Base-by-base conservation (phyloP, 2,329 filamentous ascomycete genomes). In the Microcyclospora pomicola region DNA sequence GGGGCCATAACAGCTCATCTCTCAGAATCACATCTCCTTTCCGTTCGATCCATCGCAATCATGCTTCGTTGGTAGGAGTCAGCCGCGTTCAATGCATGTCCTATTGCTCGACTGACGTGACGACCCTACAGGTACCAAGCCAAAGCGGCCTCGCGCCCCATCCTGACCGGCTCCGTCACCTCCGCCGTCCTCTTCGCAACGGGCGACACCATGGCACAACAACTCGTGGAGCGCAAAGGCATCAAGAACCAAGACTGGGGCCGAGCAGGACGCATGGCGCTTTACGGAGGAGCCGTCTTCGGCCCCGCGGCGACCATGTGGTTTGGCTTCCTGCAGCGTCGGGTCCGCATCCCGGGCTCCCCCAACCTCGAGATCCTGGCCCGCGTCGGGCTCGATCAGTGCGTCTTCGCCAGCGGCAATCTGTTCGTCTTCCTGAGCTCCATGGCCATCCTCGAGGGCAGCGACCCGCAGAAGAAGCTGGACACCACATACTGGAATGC, bases 141-240 rank as follows among this genome's bases (percentile, higher is more conserved):
- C 56, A 82, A 76, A 61, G 71, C 95, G 58, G 79, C 81, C 51
- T 73, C 77, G 53, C 75, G 82, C 56, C 88, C 88, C 42, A 68
- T 96, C 51, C 75, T 95, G 54, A 96, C 88, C 9, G 85, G 94
- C 68, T 83, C 80, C 58, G 66, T 94, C 52, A 93, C 86, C 40
- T 95, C 88, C 30, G 82, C 84, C 35, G 73, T 96, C 42, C 78
- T 98, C 46, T 98, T 96, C 59, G 87, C 82, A 41, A 83, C 86
- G 11, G 91, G 91, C 53, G 91, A 98, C 65, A 70, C 81, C 43
- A 78, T 92, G 49, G 85, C 91, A 29, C 91, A 98, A 64, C 88
- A 96, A 64, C 69, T 76, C 28, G 82, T 98, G 42, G 88, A 96
- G 65, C 79, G 77, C 60, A 78, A 72, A 53, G 87, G 86, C 13